A percentile compares a stretch with the other conserved stretches of the same genome.
Evolutionary conservation across 192 early-diverging fungal genomes (phyloP).

Genomic region (Coemansia sp.): DNA sequence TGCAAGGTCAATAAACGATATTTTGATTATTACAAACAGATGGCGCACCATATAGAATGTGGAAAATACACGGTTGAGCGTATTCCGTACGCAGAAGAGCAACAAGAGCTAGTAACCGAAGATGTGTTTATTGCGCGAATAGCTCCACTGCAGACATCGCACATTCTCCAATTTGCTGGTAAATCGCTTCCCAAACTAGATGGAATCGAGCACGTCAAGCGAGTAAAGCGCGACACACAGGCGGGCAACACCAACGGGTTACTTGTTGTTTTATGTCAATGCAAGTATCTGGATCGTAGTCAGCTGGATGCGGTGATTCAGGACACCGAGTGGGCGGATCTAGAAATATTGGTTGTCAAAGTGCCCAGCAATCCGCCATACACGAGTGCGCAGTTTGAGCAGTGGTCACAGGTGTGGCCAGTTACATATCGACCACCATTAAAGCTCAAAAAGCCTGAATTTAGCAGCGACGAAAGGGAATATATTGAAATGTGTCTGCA

Average conservation of each 20-base stretch:
- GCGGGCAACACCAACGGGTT: neutral
- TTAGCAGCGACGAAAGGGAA: slow-evolving; percentile 16
- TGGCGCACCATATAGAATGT: neutral
- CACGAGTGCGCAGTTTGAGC: slow-evolving; percentile 69
- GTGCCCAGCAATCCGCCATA: slow-evolving; percentile 66
- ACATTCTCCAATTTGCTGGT: slow-evolving; percentile 20
- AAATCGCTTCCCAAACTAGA: slow-evolving; percentile 27
- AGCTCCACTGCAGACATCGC: slow-evolving; percentile 14
- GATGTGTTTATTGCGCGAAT: slow-evolving; percentile 26
- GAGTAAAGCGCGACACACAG: slow-evolving; percentile 16
- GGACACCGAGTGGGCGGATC: slow-evolving; percentile 22
- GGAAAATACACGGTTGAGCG: slow-evolving; percentile 20
- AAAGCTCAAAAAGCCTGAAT: slow-evolving; percentile 6
- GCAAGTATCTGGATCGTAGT: slow-evolving; percentile 11
- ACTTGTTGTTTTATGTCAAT: slow-evolving; percentile 36
- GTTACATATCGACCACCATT: slow-evolving; percentile 63
- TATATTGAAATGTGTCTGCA: slow-evolving; percentile 18
- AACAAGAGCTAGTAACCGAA: slow-evolving; percentile 35
- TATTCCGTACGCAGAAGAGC: slow-evolving; percentile 32
- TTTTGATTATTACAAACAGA: neutral
- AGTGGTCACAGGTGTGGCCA: slow-evolving; percentile 82
- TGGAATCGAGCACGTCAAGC: slow-evolving; percentile 45
- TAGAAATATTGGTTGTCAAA: slow-evolving; percentile 4
- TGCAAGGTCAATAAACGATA: no score
- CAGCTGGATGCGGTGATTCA: slow-evolving; percentile 8